These are phyloP conservation scores for Colletotrichum musae DNA, from an alignment of 2,329 filamentous ascomycete species.

Conservation along the genomic window DNA sequence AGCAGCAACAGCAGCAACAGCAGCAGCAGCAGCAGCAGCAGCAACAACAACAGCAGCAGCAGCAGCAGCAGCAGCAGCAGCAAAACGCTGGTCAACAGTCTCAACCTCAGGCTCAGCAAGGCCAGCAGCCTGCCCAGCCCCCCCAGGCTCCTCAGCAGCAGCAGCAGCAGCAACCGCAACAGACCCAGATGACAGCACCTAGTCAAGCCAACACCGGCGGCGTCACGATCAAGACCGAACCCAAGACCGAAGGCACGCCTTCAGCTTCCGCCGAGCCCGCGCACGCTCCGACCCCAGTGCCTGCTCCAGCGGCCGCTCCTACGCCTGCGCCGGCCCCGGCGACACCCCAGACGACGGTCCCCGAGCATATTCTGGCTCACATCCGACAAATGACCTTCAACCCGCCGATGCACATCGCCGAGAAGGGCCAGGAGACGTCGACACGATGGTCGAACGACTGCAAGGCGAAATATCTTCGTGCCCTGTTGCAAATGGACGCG, in stretches of 20 bases:
- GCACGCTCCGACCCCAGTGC: slow-evolving; percentile 20
- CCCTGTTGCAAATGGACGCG: slow-evolving; percentile 65
- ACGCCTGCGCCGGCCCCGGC: slow-evolving; percentile 31
- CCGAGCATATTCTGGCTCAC: slow-evolving; percentile 62
- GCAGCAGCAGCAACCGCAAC: slow-evolving; percentile 43
- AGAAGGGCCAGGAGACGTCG: slow-evolving; percentile 60
- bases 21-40: slow-evolving; percentile 33
- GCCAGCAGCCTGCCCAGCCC: slow-evolving; percentile 32
- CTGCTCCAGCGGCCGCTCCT: slow-evolving; percentile 24
- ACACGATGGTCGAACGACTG: slow-evolving; percentile 64
- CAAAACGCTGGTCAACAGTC: slow-evolving; percentile 7
- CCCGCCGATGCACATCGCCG: slow-evolving; percentile 56
- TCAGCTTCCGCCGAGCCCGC: slow-evolving; percentile 35
- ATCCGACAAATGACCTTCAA: slow-evolving; percentile 64
- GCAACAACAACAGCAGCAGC: slow-evolving; percentile 40
- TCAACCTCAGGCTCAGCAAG: background rate
- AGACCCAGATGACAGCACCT: slow-evolving; percentile 19
- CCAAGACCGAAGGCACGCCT: slow-evolving; percentile 28
- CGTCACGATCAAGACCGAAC: slow-evolving; percentile 34
- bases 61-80: slow-evolving; percentile 43
- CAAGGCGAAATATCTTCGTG: slow-evolving; percentile 63
- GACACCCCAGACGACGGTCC: slow-evolving; percentile 49
- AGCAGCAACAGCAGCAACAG: slow-evolving; percentile 49
- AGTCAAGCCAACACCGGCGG: slow-evolving; percentile 24
- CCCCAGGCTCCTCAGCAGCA: slow-evolving; percentile 43